A percentile compares a stretch with the other conserved stretches of the same genome.
phyloP scores from a whole-genome alignment of 1,139 yeast genomes.

The Candida tropicalis region DNA sequence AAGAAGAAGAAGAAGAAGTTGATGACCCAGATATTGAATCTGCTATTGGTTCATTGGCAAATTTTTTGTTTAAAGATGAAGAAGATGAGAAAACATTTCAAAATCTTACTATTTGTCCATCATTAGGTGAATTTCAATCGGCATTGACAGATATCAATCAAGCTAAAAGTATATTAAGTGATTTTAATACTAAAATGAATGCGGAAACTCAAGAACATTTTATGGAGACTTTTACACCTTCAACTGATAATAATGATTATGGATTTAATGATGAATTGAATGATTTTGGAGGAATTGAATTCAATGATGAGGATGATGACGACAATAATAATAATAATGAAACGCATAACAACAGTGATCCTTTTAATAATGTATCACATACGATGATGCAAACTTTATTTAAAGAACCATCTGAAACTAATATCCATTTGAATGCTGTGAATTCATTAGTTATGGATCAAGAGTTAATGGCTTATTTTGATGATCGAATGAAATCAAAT shows the following conservation, averaged over 20 bases:
- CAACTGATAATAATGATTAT: slow-evolving; percentile 19
- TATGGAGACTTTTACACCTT: slow-evolving; percentile 14
- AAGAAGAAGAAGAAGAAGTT: slow-evolving; percentile 18
- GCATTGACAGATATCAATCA: slow-evolving; percentile 61
- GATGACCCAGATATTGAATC: slow-evolving; percentile 20
- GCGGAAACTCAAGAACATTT: slow-evolving; percentile 13
- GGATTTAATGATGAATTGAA: slow-evolving; percentile 30
- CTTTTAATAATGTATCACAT: slow-evolving; percentile 24
- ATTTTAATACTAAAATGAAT: slow-evolving; percentile 41
- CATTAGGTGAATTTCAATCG: slow-evolving; percentile 55
- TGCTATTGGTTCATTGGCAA: slow-evolving; percentile 19
- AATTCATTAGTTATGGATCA: slow-evolving; percentile 52
- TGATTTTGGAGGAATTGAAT: slow-evolving; percentile 21
- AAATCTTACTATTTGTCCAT: slow-evolving; percentile 57
- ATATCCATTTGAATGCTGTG: slow-evolving; percentile 21
- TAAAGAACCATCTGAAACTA: slow-evolving; percentile 20
- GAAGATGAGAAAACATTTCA: slow-evolving; percentile 40
- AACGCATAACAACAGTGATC: slow-evolving; percentile 22
- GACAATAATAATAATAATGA: slow-evolving; percentile 19
- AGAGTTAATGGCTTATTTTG: slow-evolving; percentile 80
- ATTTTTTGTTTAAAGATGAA: slow-evolving; percentile 31
- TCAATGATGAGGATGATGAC: slow-evolving; percentile 20
- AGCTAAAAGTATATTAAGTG: slow-evolving; percentile 55
- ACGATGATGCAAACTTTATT: slow-evolving; percentile 28
- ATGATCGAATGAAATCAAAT: slow-evolving; percentile 63